Evolutionary conservation across 163 green algal genomes (phyloP).

Genomic region (Scenedesmus sp.): DNA sequence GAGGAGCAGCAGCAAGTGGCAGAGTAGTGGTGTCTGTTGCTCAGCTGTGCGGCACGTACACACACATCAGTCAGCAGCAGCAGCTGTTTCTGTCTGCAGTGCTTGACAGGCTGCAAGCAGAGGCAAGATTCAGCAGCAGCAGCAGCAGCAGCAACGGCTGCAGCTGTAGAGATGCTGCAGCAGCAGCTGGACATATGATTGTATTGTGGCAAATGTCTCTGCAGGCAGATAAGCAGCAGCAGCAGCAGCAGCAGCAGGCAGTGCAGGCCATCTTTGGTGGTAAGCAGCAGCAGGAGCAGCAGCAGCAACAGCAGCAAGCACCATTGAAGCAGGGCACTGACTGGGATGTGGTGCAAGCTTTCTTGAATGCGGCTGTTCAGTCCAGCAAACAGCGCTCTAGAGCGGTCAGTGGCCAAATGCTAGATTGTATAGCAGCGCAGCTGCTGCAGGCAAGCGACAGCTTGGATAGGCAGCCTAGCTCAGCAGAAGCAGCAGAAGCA

Average conservation of each 20-base stretch:
- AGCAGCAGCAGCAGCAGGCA: conserved; percentile 26
- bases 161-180: conserved; percentile 15
- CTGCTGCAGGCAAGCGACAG: background rate
- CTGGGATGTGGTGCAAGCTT: background rate
- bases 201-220: background rate
- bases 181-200: conserved; percentile 32
- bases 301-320: conserved; percentile 1
- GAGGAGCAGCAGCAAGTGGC: background rate
- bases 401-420: background rate
- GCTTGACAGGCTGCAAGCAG: background rate
- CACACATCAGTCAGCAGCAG: background rate
- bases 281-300: conserved; percentile 5
- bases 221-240: background rate
- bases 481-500: background rate
- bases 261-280: background rate
- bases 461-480: background rate
- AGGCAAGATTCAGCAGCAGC: background rate
- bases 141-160: conserved; percentile 7
- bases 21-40: conserved; percentile 19
- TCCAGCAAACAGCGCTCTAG: background rate
- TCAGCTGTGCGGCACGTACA: conserved; percentile 2
- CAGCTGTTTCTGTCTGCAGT: conserved; percentile 18
- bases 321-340: background rate
- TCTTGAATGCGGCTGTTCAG: conserved; percentile 14
- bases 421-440: background rate